Base-by-base conservation (phyloP, 495 filamentous ascomycete genomes). In the Hypoxylon intermedium region DNA sequence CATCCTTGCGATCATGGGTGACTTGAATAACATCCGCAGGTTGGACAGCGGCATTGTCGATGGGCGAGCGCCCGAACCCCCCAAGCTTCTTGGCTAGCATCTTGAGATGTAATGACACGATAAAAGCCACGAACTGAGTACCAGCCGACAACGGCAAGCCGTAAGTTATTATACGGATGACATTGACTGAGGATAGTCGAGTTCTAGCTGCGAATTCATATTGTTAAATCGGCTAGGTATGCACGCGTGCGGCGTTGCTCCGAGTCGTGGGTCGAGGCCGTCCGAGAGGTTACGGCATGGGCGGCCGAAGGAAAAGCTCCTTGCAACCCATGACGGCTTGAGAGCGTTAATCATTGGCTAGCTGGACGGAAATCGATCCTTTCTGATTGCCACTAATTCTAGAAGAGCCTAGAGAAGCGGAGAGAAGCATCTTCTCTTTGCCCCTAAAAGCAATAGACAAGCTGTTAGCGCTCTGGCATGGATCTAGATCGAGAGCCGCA, bases 181-280 rank as follows among this genome's bases (percentile, higher is more conserved):
- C 37, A 41, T 41, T 41, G 37, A 41, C 37, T 4, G 37, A 41
- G 37, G 13, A 41, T 41, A 41, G 37, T 41, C 37, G 18, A 20
- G 11, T 20, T 19, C 37, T 5, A 41, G 37, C 15, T 41, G 18
- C n/a, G 37, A 41, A 11, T 41, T 41, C 37, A 4, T 11, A 41
- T 41, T 41, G 19, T 11, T 11, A 41, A 41, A 41, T 41, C 15
- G 13, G 37, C 37, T 20, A 41, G 37, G 13, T 16, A 41, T 11
- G 18, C 19, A 41, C 37, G 37, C 37, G 16, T 41, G 16, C 6
- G n/a, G n/a, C n/a, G n/a, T n/a, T n/a, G n/a, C 16, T 11, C 26
- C 26, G 26, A 30, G 9, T 30, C 26, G 26, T 30, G 26, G 37
- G 15, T 41, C 37, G 37, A 41, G 37, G 37, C 37, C 37, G 37